Percentiles rank a stretch among this genome's conserved stretches.
Conservation (phyloP, 768 basidiomycete genomes). For the Podaxis sp. region DNA sequence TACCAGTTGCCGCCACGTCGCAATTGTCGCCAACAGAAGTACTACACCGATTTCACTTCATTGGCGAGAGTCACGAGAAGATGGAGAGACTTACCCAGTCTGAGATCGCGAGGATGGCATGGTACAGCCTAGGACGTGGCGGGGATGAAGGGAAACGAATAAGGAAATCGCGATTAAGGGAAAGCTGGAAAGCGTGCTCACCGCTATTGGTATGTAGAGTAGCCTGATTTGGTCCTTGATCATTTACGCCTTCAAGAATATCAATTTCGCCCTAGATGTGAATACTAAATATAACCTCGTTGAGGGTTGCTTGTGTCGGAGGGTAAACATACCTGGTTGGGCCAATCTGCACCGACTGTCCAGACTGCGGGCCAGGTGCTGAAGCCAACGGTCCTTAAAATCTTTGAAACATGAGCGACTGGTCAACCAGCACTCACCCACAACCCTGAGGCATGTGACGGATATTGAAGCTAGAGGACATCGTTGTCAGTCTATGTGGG, state of each 20-base stretch:
- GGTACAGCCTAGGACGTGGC: constrained; percentile 33
- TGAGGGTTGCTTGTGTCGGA: constrained; percentile 10
- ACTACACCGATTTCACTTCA: constrained; percentile 18
- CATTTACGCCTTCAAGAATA: constrained; percentile 59
- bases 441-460: constrained; percentile 59
- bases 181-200: constrained; percentile 18
- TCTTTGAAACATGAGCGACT: constrained; percentile 2
- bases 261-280: constrained; percentile 47
- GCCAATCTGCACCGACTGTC: constrained; percentile 35
- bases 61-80: not conserved
- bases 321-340: constrained; percentile 24
- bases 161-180: not conserved
- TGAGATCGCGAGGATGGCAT: constrained; percentile 38
- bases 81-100: constrained; percentile 33
- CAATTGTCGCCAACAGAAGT: constrained; percentile 39
- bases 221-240: constrained; percentile 46
- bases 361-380: constrained; percentile 50
- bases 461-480: constrained; percentile 28
- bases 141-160: not conserved
- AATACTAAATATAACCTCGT: constrained; percentile 11
- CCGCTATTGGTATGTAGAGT: constrained; percentile 56
- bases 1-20: constrained; percentile 40
- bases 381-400: not conserved
- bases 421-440: constrained; percentile 29
- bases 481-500: not conserved